phyloP scores from a whole-genome alignment of 345 rosid species.

The Firmiana major region DNA sequence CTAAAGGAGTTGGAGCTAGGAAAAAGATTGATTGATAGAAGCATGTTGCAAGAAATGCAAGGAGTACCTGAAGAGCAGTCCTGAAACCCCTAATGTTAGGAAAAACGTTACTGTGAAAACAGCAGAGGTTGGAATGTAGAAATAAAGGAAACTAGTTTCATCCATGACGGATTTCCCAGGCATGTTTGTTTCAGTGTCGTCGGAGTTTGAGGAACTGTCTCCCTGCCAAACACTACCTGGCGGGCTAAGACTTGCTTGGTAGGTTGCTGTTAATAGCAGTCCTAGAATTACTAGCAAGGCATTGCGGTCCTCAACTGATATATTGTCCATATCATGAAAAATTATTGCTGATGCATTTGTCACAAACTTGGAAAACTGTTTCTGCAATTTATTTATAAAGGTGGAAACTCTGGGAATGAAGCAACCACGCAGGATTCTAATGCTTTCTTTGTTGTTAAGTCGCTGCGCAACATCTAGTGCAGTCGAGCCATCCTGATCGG shows the following conservation, averaged over 20 bases:
- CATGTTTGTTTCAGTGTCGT: no score
- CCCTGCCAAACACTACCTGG: neutral
- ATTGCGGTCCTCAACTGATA: neutral
- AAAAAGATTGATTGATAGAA: neutral
- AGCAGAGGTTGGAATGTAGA: neutral
- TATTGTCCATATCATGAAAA: neutral
- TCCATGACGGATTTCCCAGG: neutral
- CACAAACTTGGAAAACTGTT: neutral
- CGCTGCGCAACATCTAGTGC: neutral
- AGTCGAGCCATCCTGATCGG: neutral
- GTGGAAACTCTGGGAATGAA: neutral
- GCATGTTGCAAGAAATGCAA: neutral
- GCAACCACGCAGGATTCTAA: neutral
- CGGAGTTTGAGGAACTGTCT: no score
- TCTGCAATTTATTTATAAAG: no score
- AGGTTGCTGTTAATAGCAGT: neutral
- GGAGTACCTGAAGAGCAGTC: neutral
- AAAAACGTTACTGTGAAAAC: neutral
- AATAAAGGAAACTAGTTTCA: no score
- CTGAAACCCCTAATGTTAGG: neutral
- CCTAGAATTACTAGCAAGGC: neutral
- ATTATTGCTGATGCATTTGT: neutral
- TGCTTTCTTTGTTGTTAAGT: neutral
- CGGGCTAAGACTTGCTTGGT: neutral
- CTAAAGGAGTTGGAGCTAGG: neutral